Conservation (phyloP, 1,139 yeast species). For the Debaryomycetaceae sp. region DNA sequence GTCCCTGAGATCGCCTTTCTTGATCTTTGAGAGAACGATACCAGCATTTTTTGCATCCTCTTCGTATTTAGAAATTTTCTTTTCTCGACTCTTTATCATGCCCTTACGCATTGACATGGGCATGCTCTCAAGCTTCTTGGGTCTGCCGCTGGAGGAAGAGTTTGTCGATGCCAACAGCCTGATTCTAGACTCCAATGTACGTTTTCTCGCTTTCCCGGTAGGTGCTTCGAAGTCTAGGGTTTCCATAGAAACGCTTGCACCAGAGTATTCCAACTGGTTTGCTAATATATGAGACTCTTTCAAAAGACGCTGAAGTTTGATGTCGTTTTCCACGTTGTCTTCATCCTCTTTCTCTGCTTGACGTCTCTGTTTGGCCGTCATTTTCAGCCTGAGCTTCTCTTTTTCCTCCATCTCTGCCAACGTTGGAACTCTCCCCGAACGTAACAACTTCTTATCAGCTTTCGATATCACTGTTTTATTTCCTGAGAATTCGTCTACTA, state of each 20-base stretch:
- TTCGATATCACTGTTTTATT: slow-evolving; percentile 19
- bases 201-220: slow-evolving; percentile 73
- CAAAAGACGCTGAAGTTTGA: slow-evolving; percentile 77
- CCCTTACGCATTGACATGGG: slow-evolving; percentile 90
- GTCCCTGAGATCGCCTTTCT: slow-evolving; percentile 61
- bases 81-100: slow-evolving; percentile 57
- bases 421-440: slow-evolving; percentile 43
- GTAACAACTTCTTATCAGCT: slow-evolving; percentile 29
- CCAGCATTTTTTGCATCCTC: slow-evolving; percentile 86
- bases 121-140: slow-evolving; percentile 62
- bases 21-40: slow-evolving; percentile 64
- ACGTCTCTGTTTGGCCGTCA: slow-evolving; percentile 25
- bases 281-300: slow-evolving; percentile 84
- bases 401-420: slow-evolving; percentile 30
- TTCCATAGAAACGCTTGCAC: slow-evolving; percentile 71
- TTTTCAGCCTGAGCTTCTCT: slow-evolving; percentile 17
- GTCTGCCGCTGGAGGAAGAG: slow-evolving; percentile 37
- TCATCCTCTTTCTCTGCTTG: slow-evolving; percentile 33
- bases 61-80: slow-evolving; percentile 57
- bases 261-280: slow-evolving; percentile 54
- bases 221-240: slow-evolving; percentile 68
- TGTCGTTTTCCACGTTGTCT: slow-evolving; percentile 69
- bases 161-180: slow-evolving; percentile 51
- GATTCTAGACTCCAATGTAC: slow-evolving; percentile 69
- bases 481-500: slow-evolving; percentile 20